A percentile compares a stretch with the other conserved stretches of the same genome.
phyloP scores from a whole-genome alignment of 257 asterid species.

The Voacanga thouarsii region DNA sequence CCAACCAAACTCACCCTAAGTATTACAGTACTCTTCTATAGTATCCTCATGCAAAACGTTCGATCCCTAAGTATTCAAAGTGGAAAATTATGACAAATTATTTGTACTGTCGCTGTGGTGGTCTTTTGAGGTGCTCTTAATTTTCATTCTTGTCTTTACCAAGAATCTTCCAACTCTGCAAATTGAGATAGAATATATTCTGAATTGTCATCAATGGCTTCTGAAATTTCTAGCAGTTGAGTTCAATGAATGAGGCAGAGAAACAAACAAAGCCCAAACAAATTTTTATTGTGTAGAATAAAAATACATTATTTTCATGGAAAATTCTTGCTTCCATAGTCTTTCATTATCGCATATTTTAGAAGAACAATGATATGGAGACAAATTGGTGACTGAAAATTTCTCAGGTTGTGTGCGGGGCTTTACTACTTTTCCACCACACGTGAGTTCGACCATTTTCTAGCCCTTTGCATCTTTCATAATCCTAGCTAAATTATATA shows the following conservation, averaged over 20 bases:
- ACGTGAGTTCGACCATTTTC: slow-evolving; percentile 39
- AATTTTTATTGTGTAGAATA: not conserved
- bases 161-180: slow-evolving; percentile 10
- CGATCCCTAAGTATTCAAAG: too few species aligned
- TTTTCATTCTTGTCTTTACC: not conserved
- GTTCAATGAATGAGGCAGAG: slow-evolving; percentile 6
- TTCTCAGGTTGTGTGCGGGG: slow-evolving; percentile 25
- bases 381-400: slow-evolving; percentile 21
- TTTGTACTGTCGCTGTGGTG: too few species aligned
- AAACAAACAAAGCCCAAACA: not conserved
- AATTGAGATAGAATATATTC: not conserved
- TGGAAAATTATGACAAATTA: too few species aligned
- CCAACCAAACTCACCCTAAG: too few species aligned
- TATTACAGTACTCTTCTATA: too few species aligned
- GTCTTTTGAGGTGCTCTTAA: too few species aligned
- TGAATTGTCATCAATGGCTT: not conserved
- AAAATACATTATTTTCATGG: not conserved
- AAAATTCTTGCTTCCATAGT: slow-evolving; percentile 1
- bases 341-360: not conserved
- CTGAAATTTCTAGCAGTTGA: not conserved
- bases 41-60: too few species aligned
- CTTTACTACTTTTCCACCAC: slow-evolving; percentile 14
- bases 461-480: not conserved
- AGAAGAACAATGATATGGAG: not conserved
- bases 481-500: too few species aligned